Base-by-base conservation (phyloP, 192 early-diverging fungal species). In the Gryganskiella cystojenkinii region DNA sequence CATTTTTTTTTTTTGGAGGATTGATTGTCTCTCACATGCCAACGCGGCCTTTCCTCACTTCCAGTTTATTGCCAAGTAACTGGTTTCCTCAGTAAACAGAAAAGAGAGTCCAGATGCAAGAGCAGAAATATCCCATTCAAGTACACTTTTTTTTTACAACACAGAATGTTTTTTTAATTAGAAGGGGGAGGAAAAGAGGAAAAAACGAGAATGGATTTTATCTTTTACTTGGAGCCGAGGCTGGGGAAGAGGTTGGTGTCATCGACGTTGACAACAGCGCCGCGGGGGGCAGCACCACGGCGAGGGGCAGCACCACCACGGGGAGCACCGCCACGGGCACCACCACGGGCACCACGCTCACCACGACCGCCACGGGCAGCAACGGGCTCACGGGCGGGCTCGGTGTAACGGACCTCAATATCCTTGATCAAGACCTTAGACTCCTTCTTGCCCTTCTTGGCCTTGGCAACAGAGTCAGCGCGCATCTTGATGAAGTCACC, bases 161-260 rank as follows among this genome's bases (percentile, higher is more conserved):
- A 33, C 49, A 51, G 20, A 10, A 28, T 62, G 49, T 62, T 62
- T 51, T 51, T 62, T 35, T 51, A 10, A 28, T 0, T 19, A 47
- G 46, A 62, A n/a, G n/a, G n/a, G n/a, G n/a, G n/a, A n/a, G n/a
- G n/a, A n/a, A n/a, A n/a, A n/a, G n/a, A n/a, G n/a, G n/a, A 62
- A 62, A 62, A 66, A 24, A 56, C 40, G 44, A n/a, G n/a, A n/a
- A n/a, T n/a, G n/a, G n/a, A n/a, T n/a, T n/a, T n/a, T n/a, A n/a
- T n/a, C 30, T 46, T 71, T 68, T 78, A 78, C 73, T 78, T 78
- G 73, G 81, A 74, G 76, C 85, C 90, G 67, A 91, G 89, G 74
- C 83, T 87, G 66, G 90, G 92, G 90, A 93, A 93, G 57, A 88
- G 87, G 71, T 87, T 82, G 75, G 76, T 81, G 80, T 93, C 93